Evolutionary conservation across 1,139 yeast genomes (phyloP).

Genomic region (Trichomonascaceae sp.): DNA sequence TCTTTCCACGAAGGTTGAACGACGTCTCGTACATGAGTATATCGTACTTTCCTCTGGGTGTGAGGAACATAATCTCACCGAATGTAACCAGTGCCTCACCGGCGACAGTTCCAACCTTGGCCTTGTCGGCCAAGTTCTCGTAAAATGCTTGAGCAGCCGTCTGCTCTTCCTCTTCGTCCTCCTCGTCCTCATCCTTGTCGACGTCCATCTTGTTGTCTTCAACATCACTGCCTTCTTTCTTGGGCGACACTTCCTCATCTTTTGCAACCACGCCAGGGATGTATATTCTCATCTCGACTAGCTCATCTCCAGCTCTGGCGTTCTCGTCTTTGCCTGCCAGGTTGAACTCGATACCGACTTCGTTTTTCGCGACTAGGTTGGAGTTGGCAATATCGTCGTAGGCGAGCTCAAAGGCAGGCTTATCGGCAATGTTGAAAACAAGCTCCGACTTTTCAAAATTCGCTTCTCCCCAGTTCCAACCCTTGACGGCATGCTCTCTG

Average conservation of each 20-base stretch:
- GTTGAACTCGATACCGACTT: constrained; percentile 81
- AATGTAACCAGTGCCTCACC: constrained; percentile 97
- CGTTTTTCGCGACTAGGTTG: constrained; percentile 86
- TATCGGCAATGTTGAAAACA: constrained; percentile 72
- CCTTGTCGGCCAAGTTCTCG: constrained; percentile 83
- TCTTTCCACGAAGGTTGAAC: constrained; percentile 88
- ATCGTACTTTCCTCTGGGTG: constrained; percentile 95
- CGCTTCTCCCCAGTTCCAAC: constrained; percentile 98
- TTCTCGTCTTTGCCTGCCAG: constrained; percentile 42
- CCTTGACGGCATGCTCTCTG: constrained; percentile 84
- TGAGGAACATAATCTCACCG: constrained; percentile 79
- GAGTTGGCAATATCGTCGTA: constrained; percentile 69
- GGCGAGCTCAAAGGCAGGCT: constrained; percentile 87
- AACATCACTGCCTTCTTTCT: not conserved
- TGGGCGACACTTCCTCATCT: constrained; percentile 17
- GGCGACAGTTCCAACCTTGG: constrained; percentile 91
- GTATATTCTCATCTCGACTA: constrained; percentile 87
- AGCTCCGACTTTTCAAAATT: constrained; percentile 89
- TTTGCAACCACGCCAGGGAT: constrained; percentile 60
- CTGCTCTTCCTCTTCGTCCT: constrained; percentile 38
- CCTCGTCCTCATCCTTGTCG: constrained; percentile 26
- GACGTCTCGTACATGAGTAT: constrained; percentile 86
- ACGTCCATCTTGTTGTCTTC: constrained; percentile 18
- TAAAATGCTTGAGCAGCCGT: constrained; percentile 77
- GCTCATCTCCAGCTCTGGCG: constrained; percentile 77